Evolutionary conservation across 331 rosid genomes (phyloP), one percentile per base, ranked within the genome.

Genomic region (Rosa hybrid): DNA sequence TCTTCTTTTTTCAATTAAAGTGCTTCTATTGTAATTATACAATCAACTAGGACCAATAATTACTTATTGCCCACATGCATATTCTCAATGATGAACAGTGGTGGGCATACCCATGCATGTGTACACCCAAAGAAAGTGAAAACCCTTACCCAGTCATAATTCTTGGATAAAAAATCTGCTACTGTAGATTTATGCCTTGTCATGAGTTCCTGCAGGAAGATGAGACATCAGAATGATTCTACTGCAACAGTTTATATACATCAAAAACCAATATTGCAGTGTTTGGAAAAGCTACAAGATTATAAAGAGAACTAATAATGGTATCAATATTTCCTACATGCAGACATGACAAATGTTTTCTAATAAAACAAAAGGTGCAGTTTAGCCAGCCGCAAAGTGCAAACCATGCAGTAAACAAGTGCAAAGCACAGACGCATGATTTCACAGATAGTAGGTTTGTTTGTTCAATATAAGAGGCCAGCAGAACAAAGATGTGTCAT

Each of bases 161-260:
- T 96, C 81, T 83, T 88, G 71, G 98, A 87, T 51, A 96, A 97
- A 74, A 93, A 96, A 20, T 85, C 98, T 0, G 97, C 91, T 71
- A 96, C 99, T 20, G 99, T 96, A 11, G 99, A 93, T 83, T 96
- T 96, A 86, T 96, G 99, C 85, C 99, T 89, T 13, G 98, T 96
- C 92, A 96, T 72, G 77, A 96, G 98, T 87, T 93, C 98, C 98
- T 96, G 92, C 82, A 84, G 71, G 69, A 74, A 81, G 49, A 82
- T 17, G 74, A 77, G 76, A 71, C 77, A 38, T 82, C 83, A 74
- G 62, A 76, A 21, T 25, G 45, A 71, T 48, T 39, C 50, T 27
- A n/a, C 54, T 62, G 82, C 27, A 79, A 84, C 51, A 67, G 4
- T 30, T 6, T 42, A 41, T 0, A 48, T 4, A 57, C 23, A 42